Conservation (phyloP, 352 stramenopile genomes). For the Pythium aquatile region DNA sequence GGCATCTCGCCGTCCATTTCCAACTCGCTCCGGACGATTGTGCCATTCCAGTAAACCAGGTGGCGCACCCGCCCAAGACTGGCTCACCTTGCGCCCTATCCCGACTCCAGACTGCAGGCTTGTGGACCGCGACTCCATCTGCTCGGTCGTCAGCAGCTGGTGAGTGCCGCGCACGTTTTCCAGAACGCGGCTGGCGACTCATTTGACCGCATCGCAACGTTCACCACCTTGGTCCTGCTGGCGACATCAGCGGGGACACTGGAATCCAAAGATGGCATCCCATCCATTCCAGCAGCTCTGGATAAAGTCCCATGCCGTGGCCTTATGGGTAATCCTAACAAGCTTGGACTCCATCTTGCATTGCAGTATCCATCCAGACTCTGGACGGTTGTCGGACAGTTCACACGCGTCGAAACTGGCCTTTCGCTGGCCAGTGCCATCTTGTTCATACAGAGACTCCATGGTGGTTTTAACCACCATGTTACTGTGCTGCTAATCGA, state of each 20-base stretch:
- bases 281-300: not conserved
- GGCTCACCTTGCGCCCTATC: not conserved
- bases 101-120: slow-evolving; percentile 1
- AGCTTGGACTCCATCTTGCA: not conserved
- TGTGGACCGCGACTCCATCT: not conserved
- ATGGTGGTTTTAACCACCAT: not conserved
- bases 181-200: slow-evolving; percentile 13
- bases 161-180: slow-evolving; percentile 15
- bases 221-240: not conserved
- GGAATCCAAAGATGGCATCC: not conserved
- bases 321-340: not conserved
- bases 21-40: slow-evolving; percentile 1
- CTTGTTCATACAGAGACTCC: not conserved
- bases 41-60: slow-evolving; percentile 26
- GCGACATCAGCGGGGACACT: slow-evolving; percentile 14
- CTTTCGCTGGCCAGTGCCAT: slow-evolving; percentile 1
- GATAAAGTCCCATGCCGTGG: not conserved
- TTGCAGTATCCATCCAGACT: not conserved
- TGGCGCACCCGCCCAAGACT: slow-evolving; percentile 15
- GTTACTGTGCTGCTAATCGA: not conserved
- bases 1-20: slow-evolving; percentile 26
- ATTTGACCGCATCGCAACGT: not conserved
- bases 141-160: slow-evolving; percentile 17
- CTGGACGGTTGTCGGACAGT: not conserved
- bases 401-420: not conserved